Evolutionary conservation across 768 basidiomycete species (phyloP), one percentile per base, ranked within the genome.

Genomic region (Suillus occidentalis): DNA sequence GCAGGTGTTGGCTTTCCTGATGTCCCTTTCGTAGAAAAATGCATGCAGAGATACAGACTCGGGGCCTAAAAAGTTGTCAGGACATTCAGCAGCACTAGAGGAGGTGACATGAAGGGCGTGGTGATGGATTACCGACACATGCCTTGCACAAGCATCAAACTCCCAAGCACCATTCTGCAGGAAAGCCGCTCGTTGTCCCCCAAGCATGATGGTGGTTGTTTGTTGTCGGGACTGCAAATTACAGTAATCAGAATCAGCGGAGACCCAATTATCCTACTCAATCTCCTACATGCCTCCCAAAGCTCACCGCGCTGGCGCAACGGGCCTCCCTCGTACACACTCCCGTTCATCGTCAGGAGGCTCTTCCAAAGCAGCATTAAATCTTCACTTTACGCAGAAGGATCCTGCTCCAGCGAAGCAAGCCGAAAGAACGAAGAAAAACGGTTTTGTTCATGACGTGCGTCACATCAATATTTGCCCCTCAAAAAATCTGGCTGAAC

Each of bases 371-470:
- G 75, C 87, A 20, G 83, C 81, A 20, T 70, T 84, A 60, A 89
- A 85, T 71, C 81, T 91, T 16, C 88, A 89, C 53, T 81, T 91
- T 64, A 90, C 90, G 0, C 87, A 89, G 78, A 89, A 87, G 68
- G 89, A 90, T 34, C 70, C 77, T 28, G 71, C 71, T 4, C 74
- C 74, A 8, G 76, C 75, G 62, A 82, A 81, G 73, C 79, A 79
- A 55, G 58, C 75, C n/a, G 85, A 88, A 67, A 87, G 83, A 77
- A 66, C 74, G 45, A 87, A 84, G 80, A 87, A 84, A 78, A 76
- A 73, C 62, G 74, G 72, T 14, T 65, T 73, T 67, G 71, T 66
- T 58, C 76, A 81, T 71, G 85, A 87, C 66, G 86, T 89, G 70
- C 66, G 81, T 76, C 63, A 10, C 60, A 64, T 37, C 37, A 43